These are phyloP conservation scores for Triticum urartu DNA, from an alignment of 176 grass and related monocot genomes.

Conservation along the genomic window DNA sequence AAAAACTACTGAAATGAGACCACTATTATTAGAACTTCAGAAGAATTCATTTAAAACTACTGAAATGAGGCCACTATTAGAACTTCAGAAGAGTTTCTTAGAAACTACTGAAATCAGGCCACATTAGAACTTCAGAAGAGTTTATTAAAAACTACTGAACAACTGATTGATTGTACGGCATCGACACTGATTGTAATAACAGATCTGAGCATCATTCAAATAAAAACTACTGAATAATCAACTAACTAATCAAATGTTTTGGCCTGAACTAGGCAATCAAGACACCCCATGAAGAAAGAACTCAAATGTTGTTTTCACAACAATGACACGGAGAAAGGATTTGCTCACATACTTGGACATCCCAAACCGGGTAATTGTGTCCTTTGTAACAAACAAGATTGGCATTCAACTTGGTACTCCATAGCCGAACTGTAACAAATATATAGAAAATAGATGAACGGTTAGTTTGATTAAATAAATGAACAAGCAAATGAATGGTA, in stretches of 20 bases:
- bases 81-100: too few species aligned
- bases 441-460: constrained; percentile 6
- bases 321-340: neutral
- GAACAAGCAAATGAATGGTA: neutral
- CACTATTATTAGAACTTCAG: too few species aligned
- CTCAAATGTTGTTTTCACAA: constrained; percentile 2
- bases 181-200: too few species aligned
- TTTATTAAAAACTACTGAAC: neutral
- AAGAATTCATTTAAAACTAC: too few species aligned
- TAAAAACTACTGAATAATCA: neutral
- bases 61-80: too few species aligned
- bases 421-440: constrained; percentile 76
- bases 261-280: neutral
- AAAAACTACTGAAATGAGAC: too few species aligned
- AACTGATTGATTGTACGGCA: too few species aligned
- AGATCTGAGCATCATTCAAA: neutral
- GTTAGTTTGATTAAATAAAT: neutral
- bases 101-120: neutral
- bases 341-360: constrained; percentile 76
- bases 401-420: constrained; percentile 86
- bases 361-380: constrained; percentile 98
- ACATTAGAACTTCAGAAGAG: neutral
- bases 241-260: neutral
- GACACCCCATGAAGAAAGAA: constrained; percentile 7
- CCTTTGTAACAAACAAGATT: constrained; percentile 98